Base-by-base conservation (phyloP, 139 green algal genomes). In the Coelastrella sp. region DNA sequence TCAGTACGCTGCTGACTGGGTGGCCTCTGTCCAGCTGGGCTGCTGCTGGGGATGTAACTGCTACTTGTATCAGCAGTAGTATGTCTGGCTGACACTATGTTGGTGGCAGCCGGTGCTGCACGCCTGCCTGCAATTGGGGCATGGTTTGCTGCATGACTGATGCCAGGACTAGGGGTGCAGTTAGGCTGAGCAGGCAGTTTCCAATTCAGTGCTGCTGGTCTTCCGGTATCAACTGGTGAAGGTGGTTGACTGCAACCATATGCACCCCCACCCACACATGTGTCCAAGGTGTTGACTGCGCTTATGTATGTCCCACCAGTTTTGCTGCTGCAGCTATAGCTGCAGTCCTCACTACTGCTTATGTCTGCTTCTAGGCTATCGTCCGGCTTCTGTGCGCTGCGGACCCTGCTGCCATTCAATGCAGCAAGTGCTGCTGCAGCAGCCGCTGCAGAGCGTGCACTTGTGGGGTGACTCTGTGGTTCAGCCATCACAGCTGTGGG, bases 1-100 rank as follows among this genome's bases (percentile, higher is more conserved):
- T 41, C n/a, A 51, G 25, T 76, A 4, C 57, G n/a, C 41, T 84
- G 60, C 78, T 74, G 76, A 62, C 76, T 83, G 8, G 76, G 57
- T 17, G 76, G 76, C 57, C 76, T 64, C 30, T 9, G 13, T 3
- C 13, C 75, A 71, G 53, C 32, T 27, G 35, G n/a, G n/a, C n/a
- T n/a, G 11, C 34, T 72, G 53, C 53, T 69, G 21, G 30, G 72
- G 5, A 48, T 48, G 35, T 48, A 50, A 5, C 75, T 40, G 34
- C 34, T 40, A 45, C 51, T 71, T 0, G 30, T 40, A 5, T 60
- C 53, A 23, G 13, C 34, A 17, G 21, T 40, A 43, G 6, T 81
- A 34, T 2, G 69, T 19, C 19, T 59, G 5, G 35, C 35, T 23
- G 11, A 5, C 25, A 3, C 7, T 76, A 17, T 40, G 69, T 25